Base-by-base conservation (phyloP, 2,329 filamentous ascomycete species). In the Cytospora leucostoma region DNA sequence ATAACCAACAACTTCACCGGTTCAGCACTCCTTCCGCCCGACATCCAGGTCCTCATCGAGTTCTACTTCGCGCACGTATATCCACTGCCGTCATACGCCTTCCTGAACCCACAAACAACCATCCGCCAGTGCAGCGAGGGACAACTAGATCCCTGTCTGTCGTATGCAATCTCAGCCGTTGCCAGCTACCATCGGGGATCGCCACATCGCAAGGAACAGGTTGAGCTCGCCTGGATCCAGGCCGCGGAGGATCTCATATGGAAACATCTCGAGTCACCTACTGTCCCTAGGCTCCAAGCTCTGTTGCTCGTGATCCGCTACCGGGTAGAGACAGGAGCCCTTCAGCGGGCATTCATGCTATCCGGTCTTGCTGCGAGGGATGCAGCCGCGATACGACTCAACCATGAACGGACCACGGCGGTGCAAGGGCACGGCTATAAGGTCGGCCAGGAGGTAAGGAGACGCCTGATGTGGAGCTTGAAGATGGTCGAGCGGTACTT, bases 281-380 rank as follows among this genome's bases (percentile, higher is more conserved):
- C 67, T 2, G 66, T 72, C 21, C 59, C 67, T 6, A 67, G 60
- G 8, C 68, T 67, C 53, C 79, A 81, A 66, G 78, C 79, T 11
- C 73, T 81, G 12, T 71, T 80, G 37, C 72, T 81, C 21, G 73
- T 80, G 63, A 78, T 81, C 60, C 77, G 78, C 65, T 79, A 80
- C 60, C 75, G 76, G 47, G 77, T 79, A 49, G 74, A 80, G 21
- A 76, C 75, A 11, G 79, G 79, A 49, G 73, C 70, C 12, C 80
- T 79, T 33, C 75, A 77, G 59, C 76, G 76, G 65, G 79, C 79
- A 10, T 80, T 80, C 56, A 77, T 80, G 74, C 74, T 80, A 4
- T 71, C 77, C 7, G 75, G 76, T 60, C 72, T 80, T 32, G 78
- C 78, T 12, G 79, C 78, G 2, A 71, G 79, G 12, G 79, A 75